phyloP scores from a whole-genome alignment of 1,284 basidiomycete species.

The Apiotrichum sp. region DNA sequence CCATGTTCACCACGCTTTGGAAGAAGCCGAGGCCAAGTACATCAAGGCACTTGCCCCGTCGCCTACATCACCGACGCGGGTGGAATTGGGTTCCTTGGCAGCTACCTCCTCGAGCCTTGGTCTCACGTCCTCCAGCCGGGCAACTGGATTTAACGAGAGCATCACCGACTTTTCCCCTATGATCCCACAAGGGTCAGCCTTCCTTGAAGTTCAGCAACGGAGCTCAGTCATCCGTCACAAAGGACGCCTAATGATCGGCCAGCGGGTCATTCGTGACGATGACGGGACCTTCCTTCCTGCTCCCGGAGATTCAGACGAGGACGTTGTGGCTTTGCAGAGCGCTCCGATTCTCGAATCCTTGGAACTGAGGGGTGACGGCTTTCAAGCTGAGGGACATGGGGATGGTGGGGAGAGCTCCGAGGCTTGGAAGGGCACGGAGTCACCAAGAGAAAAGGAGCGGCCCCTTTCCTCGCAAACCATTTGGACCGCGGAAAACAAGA shows the following conservation, averaged over 20 bases:
- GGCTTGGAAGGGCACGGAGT: too few relatives aligned
- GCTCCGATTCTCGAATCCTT: too few relatives aligned
- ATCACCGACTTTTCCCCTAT: background rate
- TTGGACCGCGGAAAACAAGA: too few relatives aligned
- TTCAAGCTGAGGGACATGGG: too few relatives aligned
- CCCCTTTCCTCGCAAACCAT: too few relatives aligned
- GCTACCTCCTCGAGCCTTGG: background rate
- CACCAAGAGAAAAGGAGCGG: too few relatives aligned
- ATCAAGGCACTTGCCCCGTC: slow-evolving; percentile 57
- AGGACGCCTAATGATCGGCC: slow-evolving; percentile 65
- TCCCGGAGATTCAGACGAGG: too few relatives aligned
- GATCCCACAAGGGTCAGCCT: slow-evolving; percentile 1
- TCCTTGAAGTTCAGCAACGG: slow-evolving; percentile 11
- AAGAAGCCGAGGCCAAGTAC: slow-evolving; percentile 69
- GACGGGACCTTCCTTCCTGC: slow-evolving; percentile 49
- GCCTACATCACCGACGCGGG: slow-evolving; percentile 8
- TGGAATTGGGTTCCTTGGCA: background rate
- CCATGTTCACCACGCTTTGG: slow-evolving; percentile 64
- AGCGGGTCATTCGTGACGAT: slow-evolving; percentile 55
- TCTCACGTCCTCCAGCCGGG: background rate
- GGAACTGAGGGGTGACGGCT: too few relatives aligned
- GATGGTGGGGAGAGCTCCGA: too few relatives aligned
- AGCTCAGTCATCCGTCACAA: slow-evolving; percentile 34
- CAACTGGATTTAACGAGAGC: too few relatives aligned
- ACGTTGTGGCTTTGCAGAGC: too few relatives aligned